Evolutionary conservation across 1,284 basidiomycete species (phyloP).

Genomic region (Peniophora sp.): DNA sequence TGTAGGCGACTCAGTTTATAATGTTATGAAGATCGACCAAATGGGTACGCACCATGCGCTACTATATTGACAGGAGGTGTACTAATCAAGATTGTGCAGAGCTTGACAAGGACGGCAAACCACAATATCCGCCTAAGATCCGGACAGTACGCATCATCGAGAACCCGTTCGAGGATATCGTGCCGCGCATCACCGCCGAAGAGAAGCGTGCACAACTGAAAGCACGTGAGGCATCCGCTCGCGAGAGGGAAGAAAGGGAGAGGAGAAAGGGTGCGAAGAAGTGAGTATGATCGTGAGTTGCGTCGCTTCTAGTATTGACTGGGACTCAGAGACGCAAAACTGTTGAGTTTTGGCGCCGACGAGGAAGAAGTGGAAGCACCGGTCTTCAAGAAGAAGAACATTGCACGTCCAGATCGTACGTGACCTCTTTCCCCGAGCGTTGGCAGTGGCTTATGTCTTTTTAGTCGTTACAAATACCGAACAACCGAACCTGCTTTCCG

Average conservation of each 20-base stretch:
- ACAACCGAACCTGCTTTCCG: slow-evolving; percentile 18
- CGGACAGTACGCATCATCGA: slow-evolving; percentile 78
- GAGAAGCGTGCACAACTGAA: slow-evolving; percentile 79
- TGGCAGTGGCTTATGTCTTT: background rate
- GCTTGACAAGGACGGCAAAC: slow-evolving; percentile 74
- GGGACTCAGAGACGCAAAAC: slow-evolving; percentile 65
- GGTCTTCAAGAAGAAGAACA: slow-evolving; percentile 68
- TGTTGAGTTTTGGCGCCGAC: slow-evolving; percentile 84
- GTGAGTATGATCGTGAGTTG: slow-evolving; percentile 32
- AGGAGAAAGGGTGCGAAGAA: slow-evolving; percentile 77
- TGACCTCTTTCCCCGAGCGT: slow-evolving; percentile 9
- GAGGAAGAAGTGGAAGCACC: slow-evolving; percentile 57
- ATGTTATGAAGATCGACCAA: slow-evolving; percentile 85
- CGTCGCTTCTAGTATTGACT: background rate
- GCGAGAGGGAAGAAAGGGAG: slow-evolving; percentile 70
- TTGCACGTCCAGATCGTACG: slow-evolving; percentile 76
- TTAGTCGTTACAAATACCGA: slow-evolving; percentile 47
- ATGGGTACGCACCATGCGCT: slow-evolving; percentile 41
- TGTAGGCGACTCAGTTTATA: slow-evolving; percentile 81
- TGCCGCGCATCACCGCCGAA: slow-evolving; percentile 92
- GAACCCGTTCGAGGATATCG: slow-evolving; percentile 92
- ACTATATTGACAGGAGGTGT: background rate
- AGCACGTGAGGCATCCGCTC: slow-evolving; percentile 68
- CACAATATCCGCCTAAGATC: slow-evolving; percentile 89
- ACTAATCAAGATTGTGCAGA: slow-evolving; percentile 43